Evolutionary conservation across 2,329 filamentous ascomycete genomes (phyloP).

Genomic region (Penicillium corylophilum): DNA sequence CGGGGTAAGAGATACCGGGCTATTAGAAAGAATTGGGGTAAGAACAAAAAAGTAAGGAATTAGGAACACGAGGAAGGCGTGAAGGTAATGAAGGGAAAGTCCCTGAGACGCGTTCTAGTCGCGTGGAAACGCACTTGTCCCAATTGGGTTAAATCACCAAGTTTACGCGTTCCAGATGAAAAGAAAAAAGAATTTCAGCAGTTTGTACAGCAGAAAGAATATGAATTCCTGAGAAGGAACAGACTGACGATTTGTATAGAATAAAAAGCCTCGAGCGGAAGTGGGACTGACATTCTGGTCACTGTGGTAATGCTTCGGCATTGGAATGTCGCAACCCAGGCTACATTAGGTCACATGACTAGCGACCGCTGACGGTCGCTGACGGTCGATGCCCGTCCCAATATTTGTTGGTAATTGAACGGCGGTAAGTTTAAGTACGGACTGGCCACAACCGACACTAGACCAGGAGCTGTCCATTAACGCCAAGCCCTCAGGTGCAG

Average conservation of each 20-base stretch:
- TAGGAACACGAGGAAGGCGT: conserved; percentile 3
- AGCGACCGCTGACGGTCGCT: too few relatives aligned
- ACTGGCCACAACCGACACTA: neutral
- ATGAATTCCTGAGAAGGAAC: neutral
- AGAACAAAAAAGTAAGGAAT: neutral
- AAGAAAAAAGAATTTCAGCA: neutral
- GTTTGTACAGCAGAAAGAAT: neutral
- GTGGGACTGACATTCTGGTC: conserved; percentile 11
- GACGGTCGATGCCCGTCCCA: too few relatives aligned
- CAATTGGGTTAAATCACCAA: conserved; percentile 8
- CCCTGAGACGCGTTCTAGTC: conserved; percentile 18
- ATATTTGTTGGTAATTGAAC: too few relatives aligned
- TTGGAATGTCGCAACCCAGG: conserved; percentile 19
- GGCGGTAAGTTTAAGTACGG: too few relatives aligned
- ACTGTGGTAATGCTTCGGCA: conserved; percentile 22
- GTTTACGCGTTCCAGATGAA: conserved; percentile 9
- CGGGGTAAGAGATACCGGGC: conserved; percentile 24
- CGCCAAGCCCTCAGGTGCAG: neutral
- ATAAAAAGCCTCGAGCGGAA: neutral
- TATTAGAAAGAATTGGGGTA: conserved; percentile 3
- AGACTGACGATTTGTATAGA: neutral
- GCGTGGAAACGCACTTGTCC: conserved; percentile 13
- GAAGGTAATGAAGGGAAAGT: conserved; percentile 3
- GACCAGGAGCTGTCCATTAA: neutral
- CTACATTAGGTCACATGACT: too few relatives aligned